Evolutionary conservation across 208 protist genomes (phyloP), one percentile per base, ranked within the genome.

Genomic region (Acanthamoeba pearcei): DNA sequence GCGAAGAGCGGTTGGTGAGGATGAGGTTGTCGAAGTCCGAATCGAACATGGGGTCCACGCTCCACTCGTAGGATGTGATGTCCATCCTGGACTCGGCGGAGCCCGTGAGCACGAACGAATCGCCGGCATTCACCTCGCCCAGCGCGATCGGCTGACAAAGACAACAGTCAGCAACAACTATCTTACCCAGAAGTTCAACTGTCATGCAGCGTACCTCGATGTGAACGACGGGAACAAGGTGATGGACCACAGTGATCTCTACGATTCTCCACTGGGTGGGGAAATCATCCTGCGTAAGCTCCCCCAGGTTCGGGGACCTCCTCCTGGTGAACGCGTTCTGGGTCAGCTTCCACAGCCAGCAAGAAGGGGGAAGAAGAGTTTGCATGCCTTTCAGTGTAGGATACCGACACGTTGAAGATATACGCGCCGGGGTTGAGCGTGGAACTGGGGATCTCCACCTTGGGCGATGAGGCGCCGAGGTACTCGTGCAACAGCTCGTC

Each of bases 21-120:
- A 70, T 29, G 24, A 94, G 35, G 27, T 86, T 10, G 22, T n/a
- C 5, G 27, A 94, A 55, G n/a, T 60, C 22, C n/a, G 53, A 15
- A n/a, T 82, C 35, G 76, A 70, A 94, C 19, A 49, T 42, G 8
- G 91, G 91, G 9, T 86, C 91, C 29, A 93, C 66, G 70, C 88
- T 93, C 88, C 88, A 93, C 64, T 78, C 38, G 51, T 94, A 94
- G 91, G 74, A n/a, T n/a, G 38, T 60, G 49, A 94, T 86, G 3
- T 24, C 12, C 19, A 72, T 19, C 15, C 91, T 12, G 22, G 91
- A 60, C 24, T 49, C 55, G n/a, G 91, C 91, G 17, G 24, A 51
- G 32, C 91, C 91, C 2, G 60, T 66, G 24, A 94, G 62, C 9
- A 72, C 29, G 72, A 94, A 94, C 27, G 55, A 64, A 13, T 94